Base-by-base conservation (phyloP, 1,284 basidiomycete species). In the Thecaphora frezii region DNA sequence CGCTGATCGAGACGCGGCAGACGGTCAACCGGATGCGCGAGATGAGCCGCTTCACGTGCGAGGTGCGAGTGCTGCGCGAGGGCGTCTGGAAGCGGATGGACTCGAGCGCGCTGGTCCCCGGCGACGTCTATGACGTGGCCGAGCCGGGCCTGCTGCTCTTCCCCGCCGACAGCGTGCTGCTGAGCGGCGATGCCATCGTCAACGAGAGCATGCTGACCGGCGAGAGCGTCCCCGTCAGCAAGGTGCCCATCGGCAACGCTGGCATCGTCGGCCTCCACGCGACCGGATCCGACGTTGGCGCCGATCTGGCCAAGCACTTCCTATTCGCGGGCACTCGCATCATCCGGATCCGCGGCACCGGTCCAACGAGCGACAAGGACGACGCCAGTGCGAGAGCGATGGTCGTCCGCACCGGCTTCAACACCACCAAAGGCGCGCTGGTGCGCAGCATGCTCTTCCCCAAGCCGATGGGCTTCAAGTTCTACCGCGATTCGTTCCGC, bases 171-270 rank as follows among this genome's bases (percentile, higher is more conserved):
- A 85, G 94, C 62, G 86, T 97, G 66, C 84, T 97, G 18, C 86
- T 98, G 26, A 90, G 90, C 7, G 94, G 96, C 5, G 96, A 97
- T 76, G 92, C 92, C 0, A 96, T 98, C 62, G 89, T 97, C 53
- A 97, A 98, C 78, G 96, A 98, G 81, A 94, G 91, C 62, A 97
- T 97, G 94, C 85, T 98, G 18, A 97, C 93, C 0, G 93, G 93
- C 12, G 93, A 97, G 80, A 93, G 91, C 69, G 89, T 97, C 0
- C 93, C 93, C 0, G 90, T 97, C 51, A 89, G 88, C 76, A 97
- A 97, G 79, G 80, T 85, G 23, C 88, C 92, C 0, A 83, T 88
- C 51, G 66, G 53, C 9, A 73, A 70, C 24, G 50, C 55, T 1
- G 59, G 51, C 36, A 68, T 79, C 44, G 51, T 50, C 12, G 45